A percentile compares a stretch with the other conserved stretches of the same genome.
Evolutionary conservation across 768 basidiomycete genomes (phyloP).

Genomic region (Coprinopsis sp.): DNA sequence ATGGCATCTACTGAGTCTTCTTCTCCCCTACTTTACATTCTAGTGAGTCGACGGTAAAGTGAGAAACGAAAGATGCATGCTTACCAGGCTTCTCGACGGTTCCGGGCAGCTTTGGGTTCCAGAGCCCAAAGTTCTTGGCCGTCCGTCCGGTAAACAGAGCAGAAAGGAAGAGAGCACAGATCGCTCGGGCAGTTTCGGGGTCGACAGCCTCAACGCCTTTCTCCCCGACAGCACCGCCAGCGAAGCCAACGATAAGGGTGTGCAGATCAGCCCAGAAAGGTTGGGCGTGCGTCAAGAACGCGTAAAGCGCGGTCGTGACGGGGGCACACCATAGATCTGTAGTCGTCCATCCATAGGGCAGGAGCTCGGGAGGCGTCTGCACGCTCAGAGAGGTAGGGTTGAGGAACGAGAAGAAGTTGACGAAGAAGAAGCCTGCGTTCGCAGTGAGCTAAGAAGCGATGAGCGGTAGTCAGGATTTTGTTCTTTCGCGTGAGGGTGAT

Average conservation of each 20-base stretch:
- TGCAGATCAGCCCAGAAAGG: conserved; percentile 74
- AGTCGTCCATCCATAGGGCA: conserved; percentile 80
- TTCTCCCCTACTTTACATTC: too few species aligned
- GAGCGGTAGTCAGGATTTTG: not conserved
- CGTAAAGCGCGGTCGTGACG: conserved; percentile 69
- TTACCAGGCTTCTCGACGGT: conserved; percentile 17
- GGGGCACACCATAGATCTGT: conserved; percentile 86
- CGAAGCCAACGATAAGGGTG: conserved; percentile 38
- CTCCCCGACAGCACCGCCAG: conserved; percentile 33
- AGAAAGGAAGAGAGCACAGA: conserved; percentile 64
- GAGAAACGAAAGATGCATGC: not conserved
- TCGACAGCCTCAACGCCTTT: conserved; percentile 48
- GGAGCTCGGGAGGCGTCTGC: conserved; percentile 75
- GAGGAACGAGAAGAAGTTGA: conserved; percentile 56
- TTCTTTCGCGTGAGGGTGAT: not conserved
- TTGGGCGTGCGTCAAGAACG: conserved; percentile 81
- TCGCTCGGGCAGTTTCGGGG: conserved; percentile 60
- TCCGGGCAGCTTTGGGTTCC: conserved; percentile 16
- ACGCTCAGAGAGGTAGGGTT: conserved; percentile 65
- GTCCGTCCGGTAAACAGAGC: conserved; percentile 60
- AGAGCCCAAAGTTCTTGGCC: conserved; percentile 55
- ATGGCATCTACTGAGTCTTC: conserved; percentile 7
- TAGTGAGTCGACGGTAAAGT: not conserved
- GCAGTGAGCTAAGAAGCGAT: conserved; percentile 48
- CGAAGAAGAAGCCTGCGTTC: conserved; percentile 79